Conservation (phyloP, 352 stramenopile genomes). For the Phytophthora podocarpi region DNA sequence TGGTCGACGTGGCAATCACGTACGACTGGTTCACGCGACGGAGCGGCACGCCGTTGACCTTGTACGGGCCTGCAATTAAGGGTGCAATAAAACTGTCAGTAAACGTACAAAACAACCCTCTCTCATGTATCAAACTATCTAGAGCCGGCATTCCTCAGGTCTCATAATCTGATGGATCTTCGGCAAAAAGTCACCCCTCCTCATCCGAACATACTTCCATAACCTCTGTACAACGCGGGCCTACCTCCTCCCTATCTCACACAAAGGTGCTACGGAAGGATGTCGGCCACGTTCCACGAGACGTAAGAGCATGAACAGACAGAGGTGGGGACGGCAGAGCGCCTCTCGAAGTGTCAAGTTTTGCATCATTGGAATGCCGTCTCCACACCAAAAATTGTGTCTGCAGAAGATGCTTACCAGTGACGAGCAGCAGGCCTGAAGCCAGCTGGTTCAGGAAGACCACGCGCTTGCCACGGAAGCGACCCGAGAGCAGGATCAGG, state of each 20-base stretch:
- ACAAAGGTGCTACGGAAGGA: not conserved
- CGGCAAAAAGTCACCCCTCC: conserved; percentile 37
- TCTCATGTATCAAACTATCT: not conserved
- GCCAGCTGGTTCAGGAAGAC: conserved; percentile 98
- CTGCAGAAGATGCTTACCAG: conserved; percentile 70
- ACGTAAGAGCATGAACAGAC: not conserved
- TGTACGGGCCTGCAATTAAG: conserved; percentile 94
- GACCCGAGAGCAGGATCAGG: conserved; percentile 96
- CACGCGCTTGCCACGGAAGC: conserved; percentile 98
- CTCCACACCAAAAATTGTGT: too few relatives aligned
- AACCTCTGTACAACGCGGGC: not conserved
- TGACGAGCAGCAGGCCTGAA: conserved; percentile 97
- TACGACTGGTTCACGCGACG: conserved; percentile 99
- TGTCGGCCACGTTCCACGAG: not conserved
- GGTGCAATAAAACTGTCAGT: too few relatives aligned
- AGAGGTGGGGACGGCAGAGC: conserved; percentile 19
- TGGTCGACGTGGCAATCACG: conserved; percentile 98
- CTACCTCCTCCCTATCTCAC: not conserved
- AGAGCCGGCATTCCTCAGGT: conserved; percentile 74
- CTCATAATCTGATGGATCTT: conserved; percentile 89
- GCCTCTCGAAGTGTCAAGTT: conserved; percentile 71
- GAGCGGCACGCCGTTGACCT: conserved; percentile 98
- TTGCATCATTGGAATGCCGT: conserved; percentile 69
- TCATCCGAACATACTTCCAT: not conserved
- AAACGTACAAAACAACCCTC: not conserved